These are phyloP conservation scores for Colletotrichum tofieldiae DNA, from an alignment of 2,329 filamentous ascomycete genomes.

Conservation along the genomic window DNA sequence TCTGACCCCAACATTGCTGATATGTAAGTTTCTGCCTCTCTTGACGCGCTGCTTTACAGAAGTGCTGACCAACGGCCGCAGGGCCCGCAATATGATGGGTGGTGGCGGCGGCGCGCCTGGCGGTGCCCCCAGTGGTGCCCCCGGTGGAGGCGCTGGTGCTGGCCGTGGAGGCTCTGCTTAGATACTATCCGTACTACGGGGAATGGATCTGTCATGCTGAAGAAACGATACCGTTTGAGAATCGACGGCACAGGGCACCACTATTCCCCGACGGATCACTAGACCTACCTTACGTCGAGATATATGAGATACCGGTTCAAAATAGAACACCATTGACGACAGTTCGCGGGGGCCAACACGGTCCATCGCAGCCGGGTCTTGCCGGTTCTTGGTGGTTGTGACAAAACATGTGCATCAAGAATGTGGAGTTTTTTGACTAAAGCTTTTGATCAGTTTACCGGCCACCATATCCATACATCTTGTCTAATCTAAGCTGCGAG, in stretches of 20 bases:
- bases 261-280: not conserved
- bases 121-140: slow-evolving; percentile 44
- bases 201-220: not conserved
- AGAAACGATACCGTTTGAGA: not conserved
- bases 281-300: slow-evolving; percentile 4
- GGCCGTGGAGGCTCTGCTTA: slow-evolving; percentile 42
- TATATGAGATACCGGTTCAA: slow-evolving; percentile 28
- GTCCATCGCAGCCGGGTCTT: not conserved
- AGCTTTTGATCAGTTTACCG: slow-evolving; percentile 11
- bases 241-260: not conserved
- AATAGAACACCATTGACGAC: slow-evolving; percentile 16
- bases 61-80: slow-evolving; percentile 43
- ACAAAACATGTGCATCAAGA: no score
- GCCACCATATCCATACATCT: slow-evolving; percentile 21
- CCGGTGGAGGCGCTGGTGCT: slow-evolving; percentile 49
- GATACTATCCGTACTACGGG: not conserved
- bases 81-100: slow-evolving; percentile 65
- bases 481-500: slow-evolving; percentile 17
- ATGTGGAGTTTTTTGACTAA: not conserved
- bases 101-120: slow-evolving; percentile 49
- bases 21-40: slow-evolving; percentile 76
- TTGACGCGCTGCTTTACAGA: not conserved
- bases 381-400: no score
- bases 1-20: slow-evolving; percentile 92
- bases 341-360: not conserved